phyloP scores from a whole-genome alignment of 2,329 filamentous ascomycete genomes.

The Aphanoascus verrucosus region DNA sequence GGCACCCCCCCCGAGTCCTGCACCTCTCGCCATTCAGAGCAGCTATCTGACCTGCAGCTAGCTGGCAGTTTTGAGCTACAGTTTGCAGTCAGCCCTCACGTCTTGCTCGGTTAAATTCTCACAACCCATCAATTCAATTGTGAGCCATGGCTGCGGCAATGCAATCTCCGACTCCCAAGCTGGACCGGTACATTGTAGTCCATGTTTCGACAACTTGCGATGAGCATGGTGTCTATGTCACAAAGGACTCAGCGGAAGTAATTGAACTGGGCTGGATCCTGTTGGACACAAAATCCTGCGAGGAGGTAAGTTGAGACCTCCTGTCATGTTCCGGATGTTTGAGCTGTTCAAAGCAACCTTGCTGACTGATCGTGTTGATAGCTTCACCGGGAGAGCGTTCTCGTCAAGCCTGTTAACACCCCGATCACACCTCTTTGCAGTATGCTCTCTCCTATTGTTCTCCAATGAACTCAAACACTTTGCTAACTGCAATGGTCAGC shows the following conservation, averaged over 20 bases:
- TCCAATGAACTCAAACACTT: constrained; percentile 1
- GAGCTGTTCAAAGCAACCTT: constrained; percentile 5
- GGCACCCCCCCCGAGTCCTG: neutral
- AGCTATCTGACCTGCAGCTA: neutral
- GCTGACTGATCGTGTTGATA: constrained; percentile 33
- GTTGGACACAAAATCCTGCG: constrained; percentile 78
- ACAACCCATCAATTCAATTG: neutral
- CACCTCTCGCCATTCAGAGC: neutral
- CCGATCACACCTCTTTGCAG: constrained; percentile 97
- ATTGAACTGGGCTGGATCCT: constrained; percentile 99
- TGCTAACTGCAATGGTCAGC: constrained; percentile 43
- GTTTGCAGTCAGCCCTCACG: neutral
- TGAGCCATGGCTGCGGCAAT: constrained; percentile 33
- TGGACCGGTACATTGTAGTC: constrained; percentile 96
- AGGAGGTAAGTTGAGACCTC: constrained; percentile 56
- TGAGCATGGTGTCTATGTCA: constrained; percentile 98
- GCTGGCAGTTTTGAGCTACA: neutral
- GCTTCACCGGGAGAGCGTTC: constrained; percentile 89
- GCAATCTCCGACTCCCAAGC: constrained; percentile 51
- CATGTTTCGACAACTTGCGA: constrained; percentile 98
- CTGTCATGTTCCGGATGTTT: neutral
- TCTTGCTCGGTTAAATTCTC: neutral
- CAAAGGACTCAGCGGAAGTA: constrained; percentile 97
- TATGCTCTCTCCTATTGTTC: constrained; percentile 48
- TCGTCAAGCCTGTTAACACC: constrained; percentile 97